Base-by-base conservation (phyloP, 352 stramenopile species). In the Blastocystis sp. region DNA sequence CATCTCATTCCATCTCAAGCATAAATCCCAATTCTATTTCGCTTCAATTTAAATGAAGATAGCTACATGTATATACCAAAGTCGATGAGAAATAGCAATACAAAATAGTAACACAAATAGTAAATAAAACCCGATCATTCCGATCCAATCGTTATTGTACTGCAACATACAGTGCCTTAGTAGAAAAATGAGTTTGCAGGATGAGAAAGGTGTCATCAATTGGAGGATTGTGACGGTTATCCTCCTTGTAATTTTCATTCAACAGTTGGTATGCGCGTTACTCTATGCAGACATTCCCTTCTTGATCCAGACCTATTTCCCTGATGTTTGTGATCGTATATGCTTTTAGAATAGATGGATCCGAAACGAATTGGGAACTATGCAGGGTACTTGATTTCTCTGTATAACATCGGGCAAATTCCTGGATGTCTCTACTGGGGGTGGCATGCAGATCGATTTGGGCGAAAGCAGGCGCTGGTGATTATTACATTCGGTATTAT, bases 381-480 rank as follows among this genome's bases (percentile, higher is more conserved):
- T 85, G 73, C 73, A 20, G 73, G 73, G 13, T 85, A 66, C 50
- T 54, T 85, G 20, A 53, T 85, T 85, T 85, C 73, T 39, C 53
- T 85, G 50, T 85, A 85, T 45, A 66, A 66, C 68, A 66, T 66
- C 39, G 73, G 73, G 18, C 73, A 85, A 34, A 85, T 85, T 45
- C 73, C 73, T 5, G 73, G 73, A 41, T 85, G 73, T 54, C 39
- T 85, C 3, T 85, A 68, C 53, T 85, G 73, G 73, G 73, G 73
- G 39, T 85, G 73, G 73, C 20, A 85, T 69, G 73, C 73, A 9
- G 73, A 85, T 45, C 53, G 63, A 18, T 85, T 26, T 66, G 73
- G 73, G 53, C 16, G 73, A 65, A 85, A 85, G 56, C 16, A 45
- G 3, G 43, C 47, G 9, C 68, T 85, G 50, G 30, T 85, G 13